These are phyloP conservation scores for Didymella arachidicola DNA, from an alignment of 2,329 filamentous ascomycete species.

Conservation along the genomic window DNA sequence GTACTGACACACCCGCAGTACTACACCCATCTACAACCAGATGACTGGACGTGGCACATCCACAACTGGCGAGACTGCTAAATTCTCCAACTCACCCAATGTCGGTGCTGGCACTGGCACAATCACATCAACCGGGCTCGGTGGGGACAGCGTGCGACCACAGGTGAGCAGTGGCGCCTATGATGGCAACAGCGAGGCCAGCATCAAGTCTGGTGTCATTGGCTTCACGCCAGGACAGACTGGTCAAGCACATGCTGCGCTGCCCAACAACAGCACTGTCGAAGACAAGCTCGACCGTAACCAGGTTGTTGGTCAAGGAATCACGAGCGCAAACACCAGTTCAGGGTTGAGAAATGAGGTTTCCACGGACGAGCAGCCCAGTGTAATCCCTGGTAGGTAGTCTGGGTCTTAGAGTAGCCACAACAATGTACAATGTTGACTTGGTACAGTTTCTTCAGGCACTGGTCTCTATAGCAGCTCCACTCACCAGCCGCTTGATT, in stretches of 20 bases:
- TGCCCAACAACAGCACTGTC: conserved; percentile 26
- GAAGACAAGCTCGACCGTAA: conserved; percentile 23
- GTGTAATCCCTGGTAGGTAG: conserved; percentile 33
- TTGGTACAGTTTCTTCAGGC: background rate
- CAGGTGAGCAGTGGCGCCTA: conserved; percentile 24
- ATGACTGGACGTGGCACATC: conserved; percentile 28
- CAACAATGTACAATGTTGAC: background rate
- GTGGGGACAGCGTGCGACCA: conserved; percentile 26
- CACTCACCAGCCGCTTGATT: conserved; percentile 13
- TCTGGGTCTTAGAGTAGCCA: background rate
- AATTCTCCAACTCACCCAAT: conserved; percentile 14
- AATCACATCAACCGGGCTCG: conserved; percentile 3
- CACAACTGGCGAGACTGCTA: conserved; percentile 15
- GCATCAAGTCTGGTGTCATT: conserved; percentile 53
- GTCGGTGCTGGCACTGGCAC: conserved; percentile 24
- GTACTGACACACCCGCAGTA: background rate
- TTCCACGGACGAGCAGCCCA: conserved; percentile 9
- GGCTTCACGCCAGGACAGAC: conserved; percentile 40
- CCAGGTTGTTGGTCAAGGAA: conserved; percentile 31
- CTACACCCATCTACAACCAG: conserved; percentile 43
- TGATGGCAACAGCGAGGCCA: conserved; percentile 43
- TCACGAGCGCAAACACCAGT: conserved; percentile 20
- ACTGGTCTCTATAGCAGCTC: conserved; percentile 4
- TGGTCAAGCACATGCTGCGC: conserved; percentile 36
- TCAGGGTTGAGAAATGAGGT: conserved; percentile 13